Evolutionary conservation across 148 eudicot genomes (phyloP).

Genomic region (Rhododendron henanense): DNA sequence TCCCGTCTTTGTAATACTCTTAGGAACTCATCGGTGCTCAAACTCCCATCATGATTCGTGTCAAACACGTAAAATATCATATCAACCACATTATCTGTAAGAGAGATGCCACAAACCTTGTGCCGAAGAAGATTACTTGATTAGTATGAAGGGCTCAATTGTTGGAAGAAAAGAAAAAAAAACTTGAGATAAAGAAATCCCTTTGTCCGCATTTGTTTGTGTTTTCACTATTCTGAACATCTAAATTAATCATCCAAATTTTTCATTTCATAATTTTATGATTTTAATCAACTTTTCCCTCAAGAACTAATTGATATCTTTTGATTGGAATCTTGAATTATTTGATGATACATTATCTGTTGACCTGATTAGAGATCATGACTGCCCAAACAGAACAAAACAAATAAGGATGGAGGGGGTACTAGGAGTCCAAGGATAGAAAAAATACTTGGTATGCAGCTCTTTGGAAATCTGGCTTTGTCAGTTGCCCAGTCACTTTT

Average conservation of each 20-base stretch:
- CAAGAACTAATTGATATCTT: background rate
- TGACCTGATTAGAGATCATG: background rate
- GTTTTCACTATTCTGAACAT: background rate
- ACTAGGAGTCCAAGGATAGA: background rate
- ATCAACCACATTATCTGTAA: conserved; percentile 61
- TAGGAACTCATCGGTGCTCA: conserved; percentile 80
- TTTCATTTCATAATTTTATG: background rate
- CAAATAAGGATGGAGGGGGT: background rate
- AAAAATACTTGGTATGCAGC: conserved; percentile 70
- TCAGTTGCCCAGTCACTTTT: conserved; percentile 61
- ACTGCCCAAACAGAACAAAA: background rate
- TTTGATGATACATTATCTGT: background rate
- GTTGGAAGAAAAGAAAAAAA: background rate
- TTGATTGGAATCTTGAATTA: background rate
- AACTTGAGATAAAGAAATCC: background rate
- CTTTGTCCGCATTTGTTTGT: background rate
- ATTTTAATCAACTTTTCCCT: background rate
- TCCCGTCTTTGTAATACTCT: conserved; percentile 67
- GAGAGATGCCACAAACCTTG: conserved; percentile 77
- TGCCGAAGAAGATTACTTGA: background rate
- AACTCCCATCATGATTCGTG: conserved; percentile 62
- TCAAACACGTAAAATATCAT: conserved; percentile 75
- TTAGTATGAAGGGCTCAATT: background rate
- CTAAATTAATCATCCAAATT: background rate
- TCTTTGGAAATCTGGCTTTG: conserved; percentile 73